Evolutionary conservation across 2,329 filamentous ascomycete genomes (phyloP).

Genomic region (Elsinoe fawcettii): DNA sequence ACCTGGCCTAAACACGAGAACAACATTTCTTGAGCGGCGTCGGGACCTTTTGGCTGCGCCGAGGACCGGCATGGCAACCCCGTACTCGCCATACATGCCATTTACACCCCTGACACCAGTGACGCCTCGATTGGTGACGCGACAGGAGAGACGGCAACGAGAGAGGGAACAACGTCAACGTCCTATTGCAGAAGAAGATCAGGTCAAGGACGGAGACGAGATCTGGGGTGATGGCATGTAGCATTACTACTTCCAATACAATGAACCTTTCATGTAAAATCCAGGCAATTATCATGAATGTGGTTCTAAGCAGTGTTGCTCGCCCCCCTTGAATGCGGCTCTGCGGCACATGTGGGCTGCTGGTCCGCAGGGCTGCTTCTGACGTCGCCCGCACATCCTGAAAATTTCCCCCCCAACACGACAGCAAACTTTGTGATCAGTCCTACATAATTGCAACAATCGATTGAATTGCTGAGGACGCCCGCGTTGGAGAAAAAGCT

Average conservation of each 20-base stretch:
- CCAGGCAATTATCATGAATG: neutral
- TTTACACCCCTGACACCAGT: constrained; percentile 68
- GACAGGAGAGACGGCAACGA: constrained; percentile 62
- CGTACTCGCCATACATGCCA: constrained; percentile 73
- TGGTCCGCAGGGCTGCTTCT: neutral
- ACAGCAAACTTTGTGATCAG: neutral
- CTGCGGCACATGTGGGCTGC: neutral
- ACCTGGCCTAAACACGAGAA: constrained; percentile 28
- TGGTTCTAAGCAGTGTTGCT: neutral
- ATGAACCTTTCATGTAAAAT: neutral
- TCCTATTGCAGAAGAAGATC: constrained; percentile 45
- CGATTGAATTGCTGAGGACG: neutral
- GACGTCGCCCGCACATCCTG: constrained; percentile 9
- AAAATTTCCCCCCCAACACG: constrained; percentile 9
- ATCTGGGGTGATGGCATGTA: constrained; percentile 43
- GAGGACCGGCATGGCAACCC: constrained; percentile 52
- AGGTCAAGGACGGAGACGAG: constrained; percentile 55
- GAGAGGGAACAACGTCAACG: constrained; percentile 57
- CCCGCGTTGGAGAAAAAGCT: no score
- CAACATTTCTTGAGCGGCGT: constrained; percentile 37
- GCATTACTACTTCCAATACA: neutral
- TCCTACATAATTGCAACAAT: neutral
- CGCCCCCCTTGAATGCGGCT: constrained; percentile 1
- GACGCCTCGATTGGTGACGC: constrained; percentile 66
- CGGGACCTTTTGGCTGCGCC: constrained; percentile 35